Base-by-base conservation (phyloP, 169 alveolate genomes). In the Plasmodium vinckei region DNA sequence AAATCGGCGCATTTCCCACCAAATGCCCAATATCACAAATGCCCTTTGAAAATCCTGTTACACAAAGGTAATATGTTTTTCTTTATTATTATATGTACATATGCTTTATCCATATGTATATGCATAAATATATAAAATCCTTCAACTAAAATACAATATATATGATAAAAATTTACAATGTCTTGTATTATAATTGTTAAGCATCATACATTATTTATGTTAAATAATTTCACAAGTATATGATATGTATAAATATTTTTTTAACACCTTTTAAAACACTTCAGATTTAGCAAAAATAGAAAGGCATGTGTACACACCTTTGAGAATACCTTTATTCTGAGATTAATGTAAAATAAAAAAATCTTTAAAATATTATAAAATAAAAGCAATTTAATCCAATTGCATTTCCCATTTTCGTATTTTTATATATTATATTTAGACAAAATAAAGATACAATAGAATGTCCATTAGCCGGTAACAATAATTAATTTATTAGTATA, bases 21-120 rank as follows among this genome's bases (percentile, higher is more conserved):
- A 92, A 82, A 27, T 94, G 96, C 51, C 96, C 96, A 39, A 94
- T 94, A 46, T 89, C 96, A 10, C 94, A 93, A 57, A 77, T 84
- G 64, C 87, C 94, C 59, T 90, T 94, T 61, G 87, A 92, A 69
- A 88, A 89, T 4, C 96, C 96, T 21, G 95, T 94, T 56, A 87
- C 96, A 33, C 96, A 94, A 79, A 69, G 92, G 96, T 93, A 54
- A 84, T 25, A 0, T 39, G 3, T 23, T 42, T 9, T 17, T 23
- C 9, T 0, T 46, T 33, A 19, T 64, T 64, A 9, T 17, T n/a
- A 57, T 57, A 57, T n/a, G 59, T 10, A 51, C 59, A 33, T 33
- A 33, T 3, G 42, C 3, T 33, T 33, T 33, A 33, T 33, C 42
- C 7, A 33, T 33, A 3, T 33, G 6, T 6, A 4, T 33, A 33